Evolutionary conservation across 2,329 filamentous ascomycete species (phyloP).

Genomic region (Emericellopsis cladophorae): DNA sequence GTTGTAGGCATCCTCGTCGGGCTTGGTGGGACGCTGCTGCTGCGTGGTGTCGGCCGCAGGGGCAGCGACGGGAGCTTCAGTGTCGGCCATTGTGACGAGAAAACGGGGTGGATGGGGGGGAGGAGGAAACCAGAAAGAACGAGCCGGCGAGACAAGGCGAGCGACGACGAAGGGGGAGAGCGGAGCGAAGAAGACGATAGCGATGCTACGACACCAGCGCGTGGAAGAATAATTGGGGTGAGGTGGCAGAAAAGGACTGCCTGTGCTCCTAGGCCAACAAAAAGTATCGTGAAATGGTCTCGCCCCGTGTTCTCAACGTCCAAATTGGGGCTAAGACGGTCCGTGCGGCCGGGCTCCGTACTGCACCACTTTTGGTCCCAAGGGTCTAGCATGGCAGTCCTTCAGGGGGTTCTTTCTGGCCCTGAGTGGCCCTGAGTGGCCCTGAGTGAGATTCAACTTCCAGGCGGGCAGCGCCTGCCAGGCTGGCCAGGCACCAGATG

Average conservation of each 20-base stretch:
- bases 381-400: no score
- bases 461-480: no score
- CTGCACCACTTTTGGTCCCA: no score
- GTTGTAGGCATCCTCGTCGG: constrained; percentile 78
- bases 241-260: neutral
- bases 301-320: no score
- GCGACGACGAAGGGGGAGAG: constrained; percentile 1
- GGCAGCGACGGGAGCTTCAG: constrained; percentile 29
- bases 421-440: no score
- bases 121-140: constrained; percentile 1
- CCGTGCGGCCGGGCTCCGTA: no score
- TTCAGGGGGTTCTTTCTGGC: no score
- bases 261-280: neutral
- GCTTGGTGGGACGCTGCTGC: constrained; percentile 62
- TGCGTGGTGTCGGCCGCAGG: constrained; percentile 23
- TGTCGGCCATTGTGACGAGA: constrained; percentile 26
- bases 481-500: no score
- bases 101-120: constrained; percentile 3
- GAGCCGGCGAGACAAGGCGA: neutral
- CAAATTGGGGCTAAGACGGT: no score
- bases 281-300: neutral
- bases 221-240: neutral
- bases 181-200: neutral
- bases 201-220: no score
- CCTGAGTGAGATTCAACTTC: no score